A percentile compares a stretch with the other conserved stretches of the same genome.
Conservation (phyloP, 2,329 filamentous ascomycete genomes). For the Trichophyton mentagrophytes region DNA sequence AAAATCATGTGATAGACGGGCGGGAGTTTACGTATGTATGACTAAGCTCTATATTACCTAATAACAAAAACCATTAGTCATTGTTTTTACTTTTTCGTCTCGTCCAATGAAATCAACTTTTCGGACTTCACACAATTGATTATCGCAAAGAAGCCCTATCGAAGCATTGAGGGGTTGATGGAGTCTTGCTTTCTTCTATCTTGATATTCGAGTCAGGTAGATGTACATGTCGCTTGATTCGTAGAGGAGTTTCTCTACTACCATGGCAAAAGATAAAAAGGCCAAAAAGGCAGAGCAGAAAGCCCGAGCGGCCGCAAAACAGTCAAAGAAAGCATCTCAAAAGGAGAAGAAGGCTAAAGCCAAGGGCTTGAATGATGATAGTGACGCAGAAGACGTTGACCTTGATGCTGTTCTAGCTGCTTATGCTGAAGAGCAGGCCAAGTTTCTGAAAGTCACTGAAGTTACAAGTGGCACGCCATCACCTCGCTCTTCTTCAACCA, state of each 20-base stretch:
- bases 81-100: not conserved
- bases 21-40: not conserved
- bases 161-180: not conserved
- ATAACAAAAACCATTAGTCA: not conserved
- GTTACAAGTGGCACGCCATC: slow-evolving; percentile 58
- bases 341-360: slow-evolving; percentile 70
- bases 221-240: not conserved
- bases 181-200: not conserved
- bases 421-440: slow-evolving; percentile 84
- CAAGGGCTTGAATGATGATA: slow-evolving; percentile 57
- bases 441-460: slow-evolving; percentile 89
- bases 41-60: not conserved
- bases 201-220: not conserved
- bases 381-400: slow-evolving; percentile 84
- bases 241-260: slow-evolving; percentile 2
- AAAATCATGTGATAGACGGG: not conserved
- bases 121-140: not conserved
- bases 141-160: not conserved
- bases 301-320: slow-evolving; percentile 53
- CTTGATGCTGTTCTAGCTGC: slow-evolving; percentile 86
- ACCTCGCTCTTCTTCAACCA: slow-evolving; percentile 63
- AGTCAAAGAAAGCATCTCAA: slow-evolving; percentile 65
- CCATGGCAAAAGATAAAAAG: slow-evolving; percentile 46
- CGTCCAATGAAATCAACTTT: not conserved
- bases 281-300: slow-evolving; percentile 45